These are phyloP conservation scores for Clavispora santaluciae DNA, from an alignment of 805 yeast genomes.

Conservation along the genomic window DNA sequence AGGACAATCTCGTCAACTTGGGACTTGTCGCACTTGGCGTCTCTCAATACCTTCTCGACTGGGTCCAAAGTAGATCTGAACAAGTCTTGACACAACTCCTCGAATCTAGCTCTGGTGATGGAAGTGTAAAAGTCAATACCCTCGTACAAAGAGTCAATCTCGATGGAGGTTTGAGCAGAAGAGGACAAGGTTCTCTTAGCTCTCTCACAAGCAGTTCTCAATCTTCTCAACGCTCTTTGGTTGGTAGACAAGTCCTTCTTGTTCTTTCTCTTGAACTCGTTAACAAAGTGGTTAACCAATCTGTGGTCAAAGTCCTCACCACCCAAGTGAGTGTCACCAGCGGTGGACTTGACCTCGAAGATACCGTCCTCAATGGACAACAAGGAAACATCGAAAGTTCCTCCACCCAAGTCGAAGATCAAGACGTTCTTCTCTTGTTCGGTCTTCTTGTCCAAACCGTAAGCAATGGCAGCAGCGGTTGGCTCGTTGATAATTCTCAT, in stretches of 20 bases:
- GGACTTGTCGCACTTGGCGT: slow-evolving; percentile 41
- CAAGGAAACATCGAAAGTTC: slow-evolving; percentile 46
- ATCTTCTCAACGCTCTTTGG: slow-evolving; percentile 74
- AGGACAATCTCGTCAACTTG: slow-evolving; percentile 44
- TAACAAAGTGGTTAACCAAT: slow-evolving; percentile 81
- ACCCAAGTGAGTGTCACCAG: slow-evolving; percentile 96
- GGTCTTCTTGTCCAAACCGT: slow-evolving; percentile 46
- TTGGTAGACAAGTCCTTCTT: slow-evolving; percentile 76
- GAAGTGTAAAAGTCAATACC: slow-evolving; percentile 46
- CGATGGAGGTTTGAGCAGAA: slow-evolving; percentile 35
- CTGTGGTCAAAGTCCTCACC: slow-evolving; percentile 95
- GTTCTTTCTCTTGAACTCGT: slow-evolving; percentile 94
- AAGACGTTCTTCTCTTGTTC: slow-evolving; percentile 56
- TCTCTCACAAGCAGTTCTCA: slow-evolving; percentile 46
- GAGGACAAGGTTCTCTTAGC: slow-evolving; percentile 46
- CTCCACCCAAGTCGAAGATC: slow-evolving; percentile 48
- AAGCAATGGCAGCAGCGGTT: slow-evolving; percentile 31
- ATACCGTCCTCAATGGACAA: slow-evolving; percentile 46
- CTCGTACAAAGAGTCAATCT: slow-evolving; percentile 45
- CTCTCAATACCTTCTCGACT: slow-evolving; percentile 43
- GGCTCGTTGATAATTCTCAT: slow-evolving; percentile 90
- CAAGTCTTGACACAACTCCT: slow-evolving; percentile 42
- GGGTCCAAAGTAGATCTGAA: slow-evolving; percentile 45
- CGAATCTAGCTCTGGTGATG: slow-evolving; percentile 44
- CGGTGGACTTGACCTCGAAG: slow-evolving; percentile 53